Base-by-base conservation (phyloP, 495 filamentous ascomycete genomes). In the Tirmania nivea region DNA sequence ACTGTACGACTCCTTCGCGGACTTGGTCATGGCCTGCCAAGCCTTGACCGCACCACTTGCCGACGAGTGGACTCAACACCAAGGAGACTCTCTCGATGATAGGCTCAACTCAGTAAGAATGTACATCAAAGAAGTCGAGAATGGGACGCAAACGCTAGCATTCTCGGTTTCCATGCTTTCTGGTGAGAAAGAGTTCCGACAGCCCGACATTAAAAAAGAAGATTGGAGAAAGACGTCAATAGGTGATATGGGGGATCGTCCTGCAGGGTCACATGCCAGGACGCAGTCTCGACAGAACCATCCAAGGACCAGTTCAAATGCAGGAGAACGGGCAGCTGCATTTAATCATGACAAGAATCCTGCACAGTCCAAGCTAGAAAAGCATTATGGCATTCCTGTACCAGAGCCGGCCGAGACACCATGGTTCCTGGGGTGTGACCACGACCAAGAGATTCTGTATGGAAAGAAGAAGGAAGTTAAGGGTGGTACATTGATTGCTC, bases 11-110 rank as follows among this genome's bases (percentile, higher is more conserved):
- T 80, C 83, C 19, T 82, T 93, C 55, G 86, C 85, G 47, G 90
- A 97, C 62, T 75, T 97, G 48, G 68, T 95, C 11, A 63, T 94
- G 17, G 78, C 80, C 53, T 93, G 86, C 64, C 89, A 96, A 65
- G 78, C 78, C 8, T 79, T 95, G 10, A 81, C 88, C 10, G 83
- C 85, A 12, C 89, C 92, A 35, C 70, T 97, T 34, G 83, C 80
- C 10, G 90, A 97, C 64, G 90, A 97, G 66, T 97, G 90, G 90
- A 77, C 87, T 19, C 86, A 92, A 59, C 69, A 83, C 11, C 78
- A 88, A n/a, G 86, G 86, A 3, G 84, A 89, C 61, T 83, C 88
- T 14, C 71, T 97, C n/a, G 89, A 94, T 56, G 84, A 87, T 56
- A 78, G 89, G 37, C 63, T 97, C 36, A 83, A 80, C 57, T 78